Conservation (phyloP, 495 filamentous ascomycete genomes). For the Penicillium paxilli region DNA sequence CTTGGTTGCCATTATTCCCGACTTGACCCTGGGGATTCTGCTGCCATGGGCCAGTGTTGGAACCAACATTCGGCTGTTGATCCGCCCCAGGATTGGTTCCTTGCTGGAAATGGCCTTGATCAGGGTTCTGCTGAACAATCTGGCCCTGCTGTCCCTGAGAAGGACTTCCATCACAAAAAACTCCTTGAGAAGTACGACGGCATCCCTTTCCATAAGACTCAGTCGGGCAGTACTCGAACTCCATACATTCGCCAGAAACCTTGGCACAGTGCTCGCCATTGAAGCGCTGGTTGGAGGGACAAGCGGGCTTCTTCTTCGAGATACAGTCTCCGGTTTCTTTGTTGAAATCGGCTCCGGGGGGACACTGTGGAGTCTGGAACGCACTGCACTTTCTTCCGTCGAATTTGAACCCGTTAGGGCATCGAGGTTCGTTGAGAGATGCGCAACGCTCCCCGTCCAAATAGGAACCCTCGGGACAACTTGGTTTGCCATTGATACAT, state of each 20-base stretch:
- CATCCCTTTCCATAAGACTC: slow-evolving; percentile 1
- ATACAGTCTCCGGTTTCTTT: not conserved
- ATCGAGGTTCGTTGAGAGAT: not conserved
- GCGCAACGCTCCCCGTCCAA: slow-evolving; percentile 6
- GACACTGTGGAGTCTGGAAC: not conserved
- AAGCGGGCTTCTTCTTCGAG: not conserved
- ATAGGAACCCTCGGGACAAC: not conserved
- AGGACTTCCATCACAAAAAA: not conserved
- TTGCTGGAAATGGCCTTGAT: not conserved
- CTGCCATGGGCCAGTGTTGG: not conserved
- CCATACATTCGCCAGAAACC: slow-evolving; percentile 1
- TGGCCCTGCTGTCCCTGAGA: not conserved
- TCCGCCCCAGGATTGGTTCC: not conserved
- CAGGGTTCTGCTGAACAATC: not conserved
- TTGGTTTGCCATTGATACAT: slow-evolving; percentile 1
- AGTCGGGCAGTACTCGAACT: slow-evolving; percentile 9
- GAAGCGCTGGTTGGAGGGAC: slow-evolving; percentile 1
- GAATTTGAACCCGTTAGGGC: not conserved
- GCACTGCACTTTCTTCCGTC: slow-evolving; percentile 7
- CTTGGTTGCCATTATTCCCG: not conserved
- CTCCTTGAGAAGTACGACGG: not conserved
- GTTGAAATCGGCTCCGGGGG: not conserved
- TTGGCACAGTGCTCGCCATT: slow-evolving; percentile 8
- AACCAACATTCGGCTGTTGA: not conserved
- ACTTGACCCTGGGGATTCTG: not conserved